Evolutionary conservation across 164 flowering plant genomes (phyloP).

Genomic region (Platanus orientalis): DNA sequence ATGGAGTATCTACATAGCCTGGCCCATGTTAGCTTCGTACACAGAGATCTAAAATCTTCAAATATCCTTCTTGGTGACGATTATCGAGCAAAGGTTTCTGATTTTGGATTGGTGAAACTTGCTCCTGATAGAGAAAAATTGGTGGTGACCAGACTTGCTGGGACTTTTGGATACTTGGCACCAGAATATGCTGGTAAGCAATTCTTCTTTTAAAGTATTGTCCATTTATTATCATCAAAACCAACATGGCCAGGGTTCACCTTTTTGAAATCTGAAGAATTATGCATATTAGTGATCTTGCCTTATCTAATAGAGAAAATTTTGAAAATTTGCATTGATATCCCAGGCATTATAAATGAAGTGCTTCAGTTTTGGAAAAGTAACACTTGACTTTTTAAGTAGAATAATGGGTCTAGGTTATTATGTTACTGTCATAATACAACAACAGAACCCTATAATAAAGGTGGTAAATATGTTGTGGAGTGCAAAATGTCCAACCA

Average conservation of each 20-base stretch:
- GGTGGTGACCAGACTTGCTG: conserved; percentile 57
- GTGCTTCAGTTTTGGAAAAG: neutral
- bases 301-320: neutral
- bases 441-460: too few relatives aligned
- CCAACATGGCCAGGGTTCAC: neutral
- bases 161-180: conserved; percentile 68
- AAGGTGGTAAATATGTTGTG: too few relatives aligned
- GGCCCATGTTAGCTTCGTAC: conserved; percentile 67
- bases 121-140: conserved; percentile 59
- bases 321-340: neutral
- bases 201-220: neutral
- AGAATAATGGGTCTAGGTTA: too few relatives aligned
- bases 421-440: too few relatives aligned
- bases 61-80: conserved; percentile 67
- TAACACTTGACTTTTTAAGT: neutral
- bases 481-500: too few relatives aligned
- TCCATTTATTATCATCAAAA: neutral
- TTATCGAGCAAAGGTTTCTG: conserved; percentile 63
- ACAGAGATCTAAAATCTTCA: conserved; percentile 66
- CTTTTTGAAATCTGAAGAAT: neutral
- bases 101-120: conserved; percentile 66
- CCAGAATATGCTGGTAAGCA: conserved; percentile 71
- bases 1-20: conserved; percentile 63
- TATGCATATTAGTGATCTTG: neutral
- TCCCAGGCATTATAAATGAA: neutral